Percentiles rank a stretch among this genome's conserved stretches.
Evolutionary conservation across 345 rosid genomes (phyloP).

Genomic region (Gossypium rotundifolium): DNA sequence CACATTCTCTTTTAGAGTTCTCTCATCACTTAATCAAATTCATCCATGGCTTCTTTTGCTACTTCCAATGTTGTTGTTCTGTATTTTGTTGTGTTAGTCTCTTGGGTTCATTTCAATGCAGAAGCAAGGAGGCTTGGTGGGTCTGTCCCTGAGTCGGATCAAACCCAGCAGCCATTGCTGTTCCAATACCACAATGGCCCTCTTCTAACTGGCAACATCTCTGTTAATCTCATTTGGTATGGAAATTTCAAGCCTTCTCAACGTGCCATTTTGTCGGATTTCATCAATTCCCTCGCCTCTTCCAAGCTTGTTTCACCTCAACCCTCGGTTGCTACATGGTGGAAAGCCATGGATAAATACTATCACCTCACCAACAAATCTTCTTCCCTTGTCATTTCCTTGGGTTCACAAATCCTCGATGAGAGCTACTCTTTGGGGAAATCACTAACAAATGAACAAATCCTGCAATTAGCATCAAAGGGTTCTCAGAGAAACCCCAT

Average conservation of each 20-base stretch:
- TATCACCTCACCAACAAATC: slow-evolving; percentile 35
- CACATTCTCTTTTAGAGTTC: not conserved
- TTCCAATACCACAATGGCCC: slow-evolving; percentile 65
- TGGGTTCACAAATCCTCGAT: slow-evolving; percentile 50
- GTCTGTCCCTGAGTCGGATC: not conserved
- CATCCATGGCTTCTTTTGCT: slow-evolving; percentile 9
- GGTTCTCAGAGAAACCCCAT: slow-evolving; percentile 45
- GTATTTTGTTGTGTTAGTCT: not conserved
- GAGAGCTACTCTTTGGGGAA: slow-evolving; percentile 61
- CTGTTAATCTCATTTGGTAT: slow-evolving; percentile 69
- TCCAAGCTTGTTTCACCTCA: slow-evolving; percentile 13
- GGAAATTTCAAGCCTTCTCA: slow-evolving; percentile 71
- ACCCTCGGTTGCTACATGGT: slow-evolving; percentile 76
- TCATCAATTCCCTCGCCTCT: slow-evolving; percentile 44
- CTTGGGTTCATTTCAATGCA: not conserved
- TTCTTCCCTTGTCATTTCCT: slow-evolving; percentile 28
- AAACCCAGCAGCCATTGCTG: slow-evolving; percentile 11
- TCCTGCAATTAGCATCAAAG: slow-evolving; percentile 47
- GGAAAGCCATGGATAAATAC: slow-evolving; percentile 59
- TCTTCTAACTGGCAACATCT: slow-evolving; percentile 56
- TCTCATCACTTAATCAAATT: not conserved
- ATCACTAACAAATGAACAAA: slow-evolving; percentile 42
- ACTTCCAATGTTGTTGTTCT: slow-evolving; percentile 2
- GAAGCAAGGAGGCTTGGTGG: slow-evolving; percentile 8
- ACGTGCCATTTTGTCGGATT: slow-evolving; percentile 55